Conservation (phyloP, 305 asterid genomes). For the Fraxinus velutina region DNA sequence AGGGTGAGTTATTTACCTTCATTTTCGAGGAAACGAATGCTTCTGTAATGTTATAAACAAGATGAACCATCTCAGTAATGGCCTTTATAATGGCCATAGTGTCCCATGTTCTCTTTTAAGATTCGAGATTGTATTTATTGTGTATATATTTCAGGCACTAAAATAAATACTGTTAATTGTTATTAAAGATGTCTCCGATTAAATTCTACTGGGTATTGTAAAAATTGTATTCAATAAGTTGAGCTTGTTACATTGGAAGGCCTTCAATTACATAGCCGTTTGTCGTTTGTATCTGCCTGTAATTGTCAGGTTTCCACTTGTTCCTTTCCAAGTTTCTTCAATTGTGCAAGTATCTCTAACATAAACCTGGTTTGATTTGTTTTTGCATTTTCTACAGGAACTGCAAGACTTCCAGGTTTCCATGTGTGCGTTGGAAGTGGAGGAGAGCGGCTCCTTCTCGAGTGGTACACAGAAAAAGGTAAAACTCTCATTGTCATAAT, state of each 20-base stretch:
- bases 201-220: background rate
- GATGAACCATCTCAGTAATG: background rate
- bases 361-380: slow-evolving; percentile 2
- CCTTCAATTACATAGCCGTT: background rate
- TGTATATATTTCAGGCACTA: background rate
- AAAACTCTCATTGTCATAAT: slow-evolving; percentile 3
- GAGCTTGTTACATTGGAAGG: background rate
- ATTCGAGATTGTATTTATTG: background rate
- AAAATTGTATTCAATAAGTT: background rate
- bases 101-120: background rate
- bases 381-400: slow-evolving; percentile 47
- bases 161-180: background rate
- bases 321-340: slow-evolving; percentile 4
- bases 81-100: background rate
- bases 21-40: background rate
- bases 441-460: slow-evolving; percentile 91
- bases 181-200: background rate
- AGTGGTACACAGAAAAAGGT: slow-evolving; percentile 97
- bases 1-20: slow-evolving; percentile 57
- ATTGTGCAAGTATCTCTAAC: slow-evolving; percentile 18
- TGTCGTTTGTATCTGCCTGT: background rate
- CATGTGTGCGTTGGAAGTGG: slow-evolving; percentile 97
- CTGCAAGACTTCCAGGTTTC: slow-evolving; percentile 96
- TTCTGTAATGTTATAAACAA: background rate
- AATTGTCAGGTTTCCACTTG: background rate